Evolutionary conservation across 768 basidiomycete species (phyloP), one percentile per base, ranked within the genome.

Genomic region (Cystobasidium onofrii): DNA sequence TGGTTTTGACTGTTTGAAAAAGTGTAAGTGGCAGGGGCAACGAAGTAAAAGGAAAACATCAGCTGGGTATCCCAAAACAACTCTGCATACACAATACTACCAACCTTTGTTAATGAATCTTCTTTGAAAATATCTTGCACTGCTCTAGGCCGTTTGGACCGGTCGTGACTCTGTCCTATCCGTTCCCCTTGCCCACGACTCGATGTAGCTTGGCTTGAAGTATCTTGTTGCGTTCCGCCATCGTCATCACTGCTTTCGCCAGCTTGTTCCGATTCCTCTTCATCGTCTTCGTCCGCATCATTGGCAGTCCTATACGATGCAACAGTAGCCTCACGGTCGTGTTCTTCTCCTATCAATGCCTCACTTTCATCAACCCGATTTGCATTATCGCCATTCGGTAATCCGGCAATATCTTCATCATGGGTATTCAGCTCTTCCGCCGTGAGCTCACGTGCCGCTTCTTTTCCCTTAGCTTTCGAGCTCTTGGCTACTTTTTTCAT

Each of bases 401-500:
- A 36, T 31, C 39, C 43, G 34, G 31, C 63, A 29, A 3, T 20
- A 39, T 39, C 39, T 6, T 39, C 39, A 39, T 39, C n/a, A n/a
- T n/a, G n/a, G n/a, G n/a, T 39, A 15, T 39, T 39, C 39, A 15
- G 12, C 29, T 4, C 57, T 29, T 61, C n/a, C n/a, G n/a, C n/a
- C n/a, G n/a, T n/a, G n/a, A n/a, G n/a, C n/a, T n/a, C 57, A 20
- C 57, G 50, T 31, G 69, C 69, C 54, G n/a, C 54, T 71, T 60
- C 29, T 17, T 55, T 60, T 13, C 57, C 57, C 29, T 18, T 33
- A 31, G 57, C 57, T 39, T 39, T 61, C 23, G 57, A 61, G 29
- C 36, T 61, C 57, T 61, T 61, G 57, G 31, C 15, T 13, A 71
- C 55, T 52, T 60, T 71, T 29, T 71, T 55, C 69, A 71, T 57